A percentile compares a stretch with the other conserved stretches of the same genome.
These are phyloP conservation scores for Nicotiana undulata DNA, from an alignment of 257 asterid genomes.

Conservation along the genomic window DNA sequence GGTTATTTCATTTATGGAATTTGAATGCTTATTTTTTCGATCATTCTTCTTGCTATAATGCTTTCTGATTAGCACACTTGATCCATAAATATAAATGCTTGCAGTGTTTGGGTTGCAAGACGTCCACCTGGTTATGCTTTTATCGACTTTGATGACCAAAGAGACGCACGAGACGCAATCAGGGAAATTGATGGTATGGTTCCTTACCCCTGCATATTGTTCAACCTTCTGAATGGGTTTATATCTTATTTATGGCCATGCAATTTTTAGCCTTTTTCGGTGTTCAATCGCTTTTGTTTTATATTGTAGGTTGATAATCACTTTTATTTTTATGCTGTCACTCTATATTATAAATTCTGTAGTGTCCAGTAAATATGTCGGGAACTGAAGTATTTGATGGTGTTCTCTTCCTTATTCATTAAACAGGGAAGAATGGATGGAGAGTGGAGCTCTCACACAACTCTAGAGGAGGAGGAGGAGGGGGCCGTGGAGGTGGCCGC, in stretches of 20 bases:
- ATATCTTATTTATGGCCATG: background rate
- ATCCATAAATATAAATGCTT: background rate
- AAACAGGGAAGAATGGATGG: constrained; percentile 92
- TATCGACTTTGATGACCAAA: constrained; percentile 80
- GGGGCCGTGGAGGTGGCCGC: constrained; percentile 64
- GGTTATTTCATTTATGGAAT: background rate
- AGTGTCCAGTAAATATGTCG: background rate
- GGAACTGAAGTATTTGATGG: background rate
- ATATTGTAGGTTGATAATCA: background rate
- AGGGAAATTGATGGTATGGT: constrained; percentile 66
- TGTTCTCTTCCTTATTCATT: background rate
- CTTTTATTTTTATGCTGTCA: background rate
- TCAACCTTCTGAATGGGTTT: background rate
- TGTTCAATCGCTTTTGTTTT: background rate
- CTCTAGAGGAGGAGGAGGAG: constrained; percentile 69
- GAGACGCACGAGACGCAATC: constrained; percentile 94
- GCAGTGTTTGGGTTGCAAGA: constrained; percentile 98
- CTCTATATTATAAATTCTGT: background rate
- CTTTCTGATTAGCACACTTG: background rate
- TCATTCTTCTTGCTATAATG: background rate
- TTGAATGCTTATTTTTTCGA: background rate
- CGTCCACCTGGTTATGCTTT: constrained; percentile 97
- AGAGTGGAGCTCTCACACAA: constrained; percentile 93
- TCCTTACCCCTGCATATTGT: background rate
- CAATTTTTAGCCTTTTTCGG: background rate